These are phyloP conservation scores for Ophiostoma sp. DNA, from an alignment of 2,329 filamentous ascomycete genomes.

Conservation along the genomic window DNA sequence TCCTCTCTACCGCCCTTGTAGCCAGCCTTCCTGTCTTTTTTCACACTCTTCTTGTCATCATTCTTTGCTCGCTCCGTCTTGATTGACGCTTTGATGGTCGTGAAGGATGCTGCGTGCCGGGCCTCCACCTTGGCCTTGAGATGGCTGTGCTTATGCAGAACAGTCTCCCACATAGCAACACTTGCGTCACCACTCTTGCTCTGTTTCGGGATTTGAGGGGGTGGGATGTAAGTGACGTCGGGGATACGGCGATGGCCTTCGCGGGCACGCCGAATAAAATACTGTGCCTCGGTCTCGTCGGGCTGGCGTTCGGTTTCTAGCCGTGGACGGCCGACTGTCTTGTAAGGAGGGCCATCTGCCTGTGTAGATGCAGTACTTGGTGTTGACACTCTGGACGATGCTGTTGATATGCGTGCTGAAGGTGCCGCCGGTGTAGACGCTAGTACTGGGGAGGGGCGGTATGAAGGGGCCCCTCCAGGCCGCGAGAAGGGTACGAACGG, in stretches of 20 bases:
- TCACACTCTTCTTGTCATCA: neutral
- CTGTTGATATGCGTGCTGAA: neutral
- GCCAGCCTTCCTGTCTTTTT: neutral
- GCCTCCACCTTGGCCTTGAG: neutral
- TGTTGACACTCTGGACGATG: neutral
- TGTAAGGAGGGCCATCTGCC: neutral
- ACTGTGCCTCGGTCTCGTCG: constrained; percentile 45
- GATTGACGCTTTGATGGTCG: neutral
- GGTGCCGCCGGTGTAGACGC: neutral
- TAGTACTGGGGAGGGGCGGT: neutral
- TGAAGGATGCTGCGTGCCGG: neutral
- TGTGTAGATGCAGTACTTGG: neutral
- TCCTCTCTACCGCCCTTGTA: neutral
- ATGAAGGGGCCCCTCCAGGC: neutral
- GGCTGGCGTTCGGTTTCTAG: constrained; percentile 36
- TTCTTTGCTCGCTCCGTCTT: neutral
- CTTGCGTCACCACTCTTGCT: neutral
- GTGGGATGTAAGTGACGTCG: neutral
- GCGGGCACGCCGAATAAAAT: constrained; percentile 44
- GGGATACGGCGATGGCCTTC: constrained; percentile 30
- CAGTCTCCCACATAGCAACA: constrained; percentile 3
- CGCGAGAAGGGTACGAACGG: neutral
- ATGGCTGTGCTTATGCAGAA: neutral
- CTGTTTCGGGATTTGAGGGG: too few relatives aligned
- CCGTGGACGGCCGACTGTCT: constrained; percentile 34